A percentile compares a stretch with the other conserved stretches of the same genome.
Conservation (phyloP, 2,329 filamentous ascomycete species). For the Escovopsis weberi region DNA sequence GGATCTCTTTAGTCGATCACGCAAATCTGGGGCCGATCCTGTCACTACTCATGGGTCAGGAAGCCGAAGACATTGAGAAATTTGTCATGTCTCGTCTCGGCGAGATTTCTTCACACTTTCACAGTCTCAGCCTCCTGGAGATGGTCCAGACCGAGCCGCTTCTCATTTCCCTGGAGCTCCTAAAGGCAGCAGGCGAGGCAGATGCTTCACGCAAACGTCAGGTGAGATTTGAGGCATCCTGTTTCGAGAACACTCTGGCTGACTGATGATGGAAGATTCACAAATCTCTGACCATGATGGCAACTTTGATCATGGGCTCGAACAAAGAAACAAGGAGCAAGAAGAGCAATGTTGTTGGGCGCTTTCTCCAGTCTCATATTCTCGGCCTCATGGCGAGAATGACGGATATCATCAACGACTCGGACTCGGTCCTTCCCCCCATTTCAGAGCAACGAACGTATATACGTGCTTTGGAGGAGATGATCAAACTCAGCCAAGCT, state of each 20-base stretch:
- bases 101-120: slow-evolving; percentile 56
- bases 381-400: slow-evolving; percentile 77
- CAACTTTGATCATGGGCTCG: slow-evolving; percentile 23
- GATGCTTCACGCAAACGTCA: slow-evolving; percentile 39
- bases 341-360: slow-evolving; percentile 44
- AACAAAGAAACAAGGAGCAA: slow-evolving; percentile 31
- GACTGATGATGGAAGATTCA: slow-evolving; percentile 25
- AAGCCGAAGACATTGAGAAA: slow-evolving; percentile 41
- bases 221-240: slow-evolving; percentile 28
- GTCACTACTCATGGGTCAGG: slow-evolving; percentile 44
- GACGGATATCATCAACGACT: slow-evolving; percentile 63
- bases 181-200: slow-evolving; percentile 64
- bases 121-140: slow-evolving; percentile 47
- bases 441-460: slow-evolving; percentile 59
- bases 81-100: slow-evolving; percentile 55
- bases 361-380: slow-evolving; percentile 71
- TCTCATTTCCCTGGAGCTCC: slow-evolving; percentile 61
- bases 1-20: slow-evolving; percentile 38
- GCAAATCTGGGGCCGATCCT: slow-evolving; percentile 43
- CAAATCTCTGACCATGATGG: slow-evolving; percentile 33
- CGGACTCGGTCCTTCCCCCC: slow-evolving; percentile 35
- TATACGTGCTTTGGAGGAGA: slow-evolving; percentile 72
- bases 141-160: slow-evolving; percentile 64
- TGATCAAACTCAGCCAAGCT: slow-evolving; percentile 62
- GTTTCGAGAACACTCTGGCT: slow-evolving; percentile 8